Base-by-base conservation (phyloP, 805 yeast species). In the Priceomyces fermenticarens region DNA sequence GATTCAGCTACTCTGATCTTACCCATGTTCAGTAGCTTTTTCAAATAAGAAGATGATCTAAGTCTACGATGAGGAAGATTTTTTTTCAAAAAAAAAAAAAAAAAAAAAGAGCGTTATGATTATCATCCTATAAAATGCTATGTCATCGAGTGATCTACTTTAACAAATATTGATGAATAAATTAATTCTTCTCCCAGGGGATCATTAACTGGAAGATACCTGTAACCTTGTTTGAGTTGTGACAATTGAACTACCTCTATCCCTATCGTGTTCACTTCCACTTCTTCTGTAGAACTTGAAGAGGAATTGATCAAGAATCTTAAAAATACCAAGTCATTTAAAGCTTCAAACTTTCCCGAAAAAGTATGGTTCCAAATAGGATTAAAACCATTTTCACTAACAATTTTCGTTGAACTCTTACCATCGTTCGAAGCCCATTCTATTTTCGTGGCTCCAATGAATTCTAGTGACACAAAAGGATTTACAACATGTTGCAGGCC, bases 201-300 rank as follows among this genome's bases (percentile, higher is more conserved):
- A 58, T 88, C 96, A 54, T 77, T 80, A 10, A 93, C 61, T 0
- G 90, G 88, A 11, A 89, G 60, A 55, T 88, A 93, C 36, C 97
- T 72, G 60, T 83, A 93, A 0, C 99, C 99, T 38, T 73, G 71
- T 35, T 80, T 81, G 47, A 93, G 55, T 45, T 80, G 73, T n/a
- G 71, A 67, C 30, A 91, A 55, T 42, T 83, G 80, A 12, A 77
- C 66, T 15, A 86, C 81, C 42, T 75, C 68, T 7, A 75, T 68
- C 1, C 96, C 97, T 49, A 77, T 56, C 5, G 60, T 55, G 4
- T 51, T 50, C 8, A 58, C 55, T 34, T 52, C 58, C 23, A 57
- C 61, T 10, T 52, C 52, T 2, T 63, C 66, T 2, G 36, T 35
- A 16, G 41, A 27, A 10, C 46, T 43, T 7, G 45, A 40, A 11